Evolutionary conservation across 129 eudicot genomes (phyloP).

Genomic region (Logfia minima): DNA sequence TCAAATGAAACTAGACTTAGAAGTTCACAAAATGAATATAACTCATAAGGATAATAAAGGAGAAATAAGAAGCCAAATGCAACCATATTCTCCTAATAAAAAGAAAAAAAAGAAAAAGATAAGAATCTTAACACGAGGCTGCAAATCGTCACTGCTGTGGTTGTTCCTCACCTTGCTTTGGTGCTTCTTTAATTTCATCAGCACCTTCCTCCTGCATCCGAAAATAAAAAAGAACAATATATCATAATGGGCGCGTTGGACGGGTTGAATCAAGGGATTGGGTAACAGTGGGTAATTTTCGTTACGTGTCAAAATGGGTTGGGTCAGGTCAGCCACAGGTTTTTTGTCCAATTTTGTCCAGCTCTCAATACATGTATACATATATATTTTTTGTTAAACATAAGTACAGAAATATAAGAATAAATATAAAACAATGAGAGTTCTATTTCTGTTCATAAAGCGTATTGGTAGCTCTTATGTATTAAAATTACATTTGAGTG

Average conservation of each 20-base stretch:
- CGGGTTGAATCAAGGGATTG: not conserved
- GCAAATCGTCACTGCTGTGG: slow-evolving; percentile 36
- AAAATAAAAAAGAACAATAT: not conserved
- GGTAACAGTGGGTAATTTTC: not conserved
- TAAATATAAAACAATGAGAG: not conserved
- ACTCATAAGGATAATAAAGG: slow-evolving; percentile 19
- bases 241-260: not conserved
- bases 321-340: not conserved
- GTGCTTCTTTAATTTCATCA: slow-evolving; percentile 37
- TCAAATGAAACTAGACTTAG: slow-evolving; percentile 24
- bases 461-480: not conserved
- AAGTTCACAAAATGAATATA: slow-evolving; percentile 4
- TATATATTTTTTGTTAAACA: not conserved
- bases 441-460: not conserved
- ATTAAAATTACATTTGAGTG: not conserved
- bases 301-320: not conserved
- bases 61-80: slow-evolving; percentile 27
- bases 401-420: not conserved
- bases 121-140: slow-evolving; percentile 15
- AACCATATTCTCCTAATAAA: slow-evolving; percentile 18
- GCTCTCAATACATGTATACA: not conserved
- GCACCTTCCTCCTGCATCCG: slow-evolving; percentile 37
- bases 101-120: slow-evolving; percentile 18
- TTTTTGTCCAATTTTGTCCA: not conserved
- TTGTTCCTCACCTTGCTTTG: slow-evolving; percentile 42